Base-by-base conservation (phyloP, 306 rosid genomes). In the Delonix regia region DNA sequence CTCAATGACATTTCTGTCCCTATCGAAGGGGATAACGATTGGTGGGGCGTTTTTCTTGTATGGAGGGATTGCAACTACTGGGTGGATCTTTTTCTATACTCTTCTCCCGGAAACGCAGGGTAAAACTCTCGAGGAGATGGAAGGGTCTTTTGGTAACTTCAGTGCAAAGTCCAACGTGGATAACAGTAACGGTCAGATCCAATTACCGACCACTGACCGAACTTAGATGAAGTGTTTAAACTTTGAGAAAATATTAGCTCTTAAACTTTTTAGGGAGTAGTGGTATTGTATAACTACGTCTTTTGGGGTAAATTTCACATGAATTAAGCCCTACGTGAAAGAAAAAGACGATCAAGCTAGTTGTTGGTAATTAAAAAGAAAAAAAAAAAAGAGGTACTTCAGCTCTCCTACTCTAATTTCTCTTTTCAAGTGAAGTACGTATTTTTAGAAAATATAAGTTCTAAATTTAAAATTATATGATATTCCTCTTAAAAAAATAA, bases 1-100 rank as follows among this genome's bases (percentile, higher is more conserved):
- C 0, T 78, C 95, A 6, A 94, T 92, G 97, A 92, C 95, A 0
- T 94, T 92, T 76, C 1, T 94, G 3, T 94, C 97, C 14, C 45
- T 94, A 0, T 13, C 38, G 4, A 16, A 86, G 0, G 97, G 70
- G 0, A 88, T 94, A 1, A 77, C 93, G 0, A 88, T 89, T 30
- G 97, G 97, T 1, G 98, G 98, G 8, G 88, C 92, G 55, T 94
- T 94, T 84, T 92, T 89, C 16, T 86, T 94, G 0, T 94, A 68
- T 39, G 87, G 77, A 0, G 85, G 83, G 0, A 66, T 92, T 15
- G 97, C 98, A 0, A 0, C 57, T 0, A 55, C 48, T 8, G 92
- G 85, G 0, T 90, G 90, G 91, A 11, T 86, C 19, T 94, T 94
- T 76, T 89, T 90, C 51, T 94, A 74, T 5, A 68, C 74, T 0